A percentile compares a stretch with the other conserved stretches of the same genome.
Conservation (phyloP, 257 asterid genomes). For the Solanum bulbocastanum region DNA sequence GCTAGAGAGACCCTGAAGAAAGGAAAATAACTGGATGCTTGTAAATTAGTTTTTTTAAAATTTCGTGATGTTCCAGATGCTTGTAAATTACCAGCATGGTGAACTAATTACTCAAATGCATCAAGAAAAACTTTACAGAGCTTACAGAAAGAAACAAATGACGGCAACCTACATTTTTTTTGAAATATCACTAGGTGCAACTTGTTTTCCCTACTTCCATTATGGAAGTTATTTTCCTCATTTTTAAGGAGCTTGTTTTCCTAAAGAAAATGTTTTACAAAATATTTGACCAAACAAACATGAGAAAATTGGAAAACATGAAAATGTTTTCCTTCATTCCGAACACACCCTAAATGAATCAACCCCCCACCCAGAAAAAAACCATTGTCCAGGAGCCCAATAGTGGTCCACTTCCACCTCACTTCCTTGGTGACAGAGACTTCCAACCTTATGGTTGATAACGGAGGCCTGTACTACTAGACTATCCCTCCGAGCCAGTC, state of each 20-base stretch:
- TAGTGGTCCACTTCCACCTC: neutral
- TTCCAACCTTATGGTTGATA: neutral
- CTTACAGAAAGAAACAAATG: neutral
- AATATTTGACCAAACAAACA: neutral
- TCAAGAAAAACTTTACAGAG: neutral
- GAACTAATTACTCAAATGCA: neutral
- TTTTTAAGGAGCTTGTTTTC: neutral
- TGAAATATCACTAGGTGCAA: neutral
- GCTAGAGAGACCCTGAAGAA: constrained; percentile 66
- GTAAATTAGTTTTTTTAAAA: neutral
- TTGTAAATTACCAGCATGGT: neutral
- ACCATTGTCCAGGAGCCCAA: neutral
- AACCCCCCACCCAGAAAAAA: neutral
- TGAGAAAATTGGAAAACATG: neutral
- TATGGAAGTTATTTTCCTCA: neutral
- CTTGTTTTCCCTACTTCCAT: neutral
- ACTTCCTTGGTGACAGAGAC: neutral
- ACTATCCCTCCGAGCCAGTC: neutral
- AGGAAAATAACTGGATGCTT: neutral
- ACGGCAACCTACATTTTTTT: neutral
- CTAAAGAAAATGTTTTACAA: no score
- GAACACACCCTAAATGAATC: neutral
- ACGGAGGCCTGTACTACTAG: neutral
- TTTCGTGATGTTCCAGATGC: neutral
- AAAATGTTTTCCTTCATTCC: neutral